Conservation (phyloP, 805 yeast species). For the Candida sonorensis region DNA sequence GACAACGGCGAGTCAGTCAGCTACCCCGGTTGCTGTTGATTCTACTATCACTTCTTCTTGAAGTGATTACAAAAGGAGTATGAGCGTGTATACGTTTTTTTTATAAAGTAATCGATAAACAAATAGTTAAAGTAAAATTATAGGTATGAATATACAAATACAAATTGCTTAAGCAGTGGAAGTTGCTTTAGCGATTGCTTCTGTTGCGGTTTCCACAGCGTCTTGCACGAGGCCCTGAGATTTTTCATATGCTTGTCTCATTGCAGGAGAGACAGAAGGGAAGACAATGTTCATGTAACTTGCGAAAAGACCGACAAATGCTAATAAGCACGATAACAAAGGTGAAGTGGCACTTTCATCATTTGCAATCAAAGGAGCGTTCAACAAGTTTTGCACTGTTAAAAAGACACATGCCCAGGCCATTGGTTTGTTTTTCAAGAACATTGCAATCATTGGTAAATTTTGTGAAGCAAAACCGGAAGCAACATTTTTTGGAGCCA, state of each 20-base stretch:
- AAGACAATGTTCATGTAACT: constrained; percentile 47
- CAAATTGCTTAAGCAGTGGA: constrained; percentile 3
- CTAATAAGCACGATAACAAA: constrained; percentile 37
- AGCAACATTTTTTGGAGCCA: constrained; percentile 38
- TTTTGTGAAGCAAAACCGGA: constrained; percentile 43
- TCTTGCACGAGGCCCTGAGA: too few species aligned
- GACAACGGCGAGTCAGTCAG: too few species aligned
- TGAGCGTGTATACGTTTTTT: too few species aligned
- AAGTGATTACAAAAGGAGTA: too few species aligned
- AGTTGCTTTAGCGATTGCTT: too few species aligned
- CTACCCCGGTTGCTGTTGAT: constrained; percentile 3
- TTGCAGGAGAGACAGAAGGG: constrained; percentile 34
- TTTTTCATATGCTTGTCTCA: constrained; percentile 13
- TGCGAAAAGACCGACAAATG: constrained; percentile 38
- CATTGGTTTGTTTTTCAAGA: constrained; percentile 47
- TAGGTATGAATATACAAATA: too few species aligned
- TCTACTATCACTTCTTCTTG: constrained; percentile 1
- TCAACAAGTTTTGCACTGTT: constrained; percentile 44
- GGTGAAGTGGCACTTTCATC: constrained; percentile 37
- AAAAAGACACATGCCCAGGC: constrained; percentile 50
- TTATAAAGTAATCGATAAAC: too few species aligned
- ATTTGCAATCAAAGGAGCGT: constrained; percentile 26
- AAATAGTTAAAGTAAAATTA: too few species aligned
- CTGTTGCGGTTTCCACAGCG: too few species aligned
- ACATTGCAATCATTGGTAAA: constrained; percentile 60